phyloP scores from a whole-genome alignment of 768 basidiomycete species.

The Cubamyces lactineus region DNA sequence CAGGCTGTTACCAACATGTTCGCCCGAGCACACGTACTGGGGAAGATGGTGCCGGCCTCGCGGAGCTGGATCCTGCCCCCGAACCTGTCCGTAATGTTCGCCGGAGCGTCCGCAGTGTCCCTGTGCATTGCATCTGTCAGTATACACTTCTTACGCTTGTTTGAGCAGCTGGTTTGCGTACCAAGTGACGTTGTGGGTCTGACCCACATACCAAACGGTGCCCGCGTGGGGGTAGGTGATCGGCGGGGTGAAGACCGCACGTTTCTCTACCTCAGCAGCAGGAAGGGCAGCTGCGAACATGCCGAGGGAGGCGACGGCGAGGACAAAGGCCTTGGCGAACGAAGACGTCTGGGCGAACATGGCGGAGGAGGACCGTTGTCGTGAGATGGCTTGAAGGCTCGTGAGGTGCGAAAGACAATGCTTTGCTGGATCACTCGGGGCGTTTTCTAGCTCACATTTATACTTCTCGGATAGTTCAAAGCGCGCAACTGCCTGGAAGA shows the following conservation, averaged over 20 bases:
- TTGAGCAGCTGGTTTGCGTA: too few relatives aligned
- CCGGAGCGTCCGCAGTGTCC: slow-evolving; percentile 40
- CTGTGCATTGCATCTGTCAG: neutral
- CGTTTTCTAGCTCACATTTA: too few relatives aligned
- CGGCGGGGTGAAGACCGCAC: slow-evolving; percentile 14
- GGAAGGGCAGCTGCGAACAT: neutral
- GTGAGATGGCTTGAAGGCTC: too few relatives aligned
- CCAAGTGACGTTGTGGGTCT: slow-evolving; percentile 24
- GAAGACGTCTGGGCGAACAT: too few relatives aligned
- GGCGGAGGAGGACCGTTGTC: too few relatives aligned
- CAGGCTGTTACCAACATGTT: too few relatives aligned
- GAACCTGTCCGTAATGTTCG: slow-evolving; percentile 39
- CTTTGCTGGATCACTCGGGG: too few relatives aligned
- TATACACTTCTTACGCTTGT: neutral
- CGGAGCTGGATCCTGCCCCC: slow-evolving; percentile 21
- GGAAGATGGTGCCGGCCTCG: slow-evolving; percentile 32
- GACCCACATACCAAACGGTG: slow-evolving; percentile 21
- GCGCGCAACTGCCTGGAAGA: too few relatives aligned
- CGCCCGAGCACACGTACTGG: slow-evolving; percentile 25
- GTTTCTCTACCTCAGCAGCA: slow-evolving; percentile 21
- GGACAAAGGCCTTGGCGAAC: slow-evolving; percentile 24
- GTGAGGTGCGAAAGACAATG: too few relatives aligned
- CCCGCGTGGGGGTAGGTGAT: slow-evolving; percentile 21
- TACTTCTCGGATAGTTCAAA: too few relatives aligned
- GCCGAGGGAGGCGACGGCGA: neutral